Evolutionary conservation across 768 basidiomycete species (phyloP).

Genomic region (Pulveroboletus ravenelii): DNA sequence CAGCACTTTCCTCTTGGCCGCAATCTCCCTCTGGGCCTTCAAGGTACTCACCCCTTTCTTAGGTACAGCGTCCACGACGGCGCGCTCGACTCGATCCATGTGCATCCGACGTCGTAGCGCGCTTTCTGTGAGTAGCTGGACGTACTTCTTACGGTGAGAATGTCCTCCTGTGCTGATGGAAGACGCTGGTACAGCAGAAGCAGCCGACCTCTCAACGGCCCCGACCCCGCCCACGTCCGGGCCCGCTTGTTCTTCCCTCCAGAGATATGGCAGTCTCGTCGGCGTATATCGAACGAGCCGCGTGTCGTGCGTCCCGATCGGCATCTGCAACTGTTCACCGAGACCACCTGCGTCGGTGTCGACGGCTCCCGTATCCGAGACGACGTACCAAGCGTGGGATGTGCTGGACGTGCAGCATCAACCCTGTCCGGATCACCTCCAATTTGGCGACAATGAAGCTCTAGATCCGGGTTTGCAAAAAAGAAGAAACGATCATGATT

Average conservation of each 20-base stretch:
- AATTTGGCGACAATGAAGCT: constrained; percentile 13
- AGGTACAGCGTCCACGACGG: not conserved
- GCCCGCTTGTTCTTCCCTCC: constrained; percentile 7
- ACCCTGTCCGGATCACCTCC: constrained; percentile 18
- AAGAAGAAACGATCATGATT: not conserved
- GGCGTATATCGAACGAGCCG: constrained; percentile 17
- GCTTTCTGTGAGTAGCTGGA: constrained; percentile 20
- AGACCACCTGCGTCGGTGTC: not conserved
- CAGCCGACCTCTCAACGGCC: not conserved
- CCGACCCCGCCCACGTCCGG: not conserved
- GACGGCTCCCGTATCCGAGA: not conserved
- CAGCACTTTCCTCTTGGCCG: constrained; percentile 11
- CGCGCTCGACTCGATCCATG: constrained; percentile 3
- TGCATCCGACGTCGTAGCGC: constrained; percentile 16
- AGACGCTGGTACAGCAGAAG: not conserved
- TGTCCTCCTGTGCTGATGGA: not conserved
- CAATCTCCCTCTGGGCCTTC: not conserved
- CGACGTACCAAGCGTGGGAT: constrained; percentile 16
- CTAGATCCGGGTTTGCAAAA: not conserved
- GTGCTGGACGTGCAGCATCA: constrained; percentile 8
- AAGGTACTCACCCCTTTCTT: not conserved
- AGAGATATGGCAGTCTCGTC: constrained; percentile 11
- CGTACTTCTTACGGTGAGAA: constrained; percentile 14
- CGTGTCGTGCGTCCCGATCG: constrained; percentile 14
- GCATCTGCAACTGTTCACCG: constrained; percentile 8